phyloP scores from a whole-genome alignment of 306 rosid genomes.

The Arachis hypogaea region DNA sequence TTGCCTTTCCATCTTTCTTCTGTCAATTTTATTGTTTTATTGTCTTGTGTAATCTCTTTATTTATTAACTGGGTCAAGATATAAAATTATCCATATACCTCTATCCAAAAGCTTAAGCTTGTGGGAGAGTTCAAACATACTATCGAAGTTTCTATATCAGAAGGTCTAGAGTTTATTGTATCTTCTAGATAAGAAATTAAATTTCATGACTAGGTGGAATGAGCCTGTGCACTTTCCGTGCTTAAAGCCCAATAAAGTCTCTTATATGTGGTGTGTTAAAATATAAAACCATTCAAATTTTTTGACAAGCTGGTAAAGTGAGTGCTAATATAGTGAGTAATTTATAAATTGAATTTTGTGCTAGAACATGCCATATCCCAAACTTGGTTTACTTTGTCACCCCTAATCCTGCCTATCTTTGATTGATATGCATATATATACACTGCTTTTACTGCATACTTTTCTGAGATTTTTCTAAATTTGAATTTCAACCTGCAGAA shows the following conservation, averaged over 20 bases:
- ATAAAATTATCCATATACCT: too few relatives aligned
- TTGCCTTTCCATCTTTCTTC: slow-evolving; percentile 42
- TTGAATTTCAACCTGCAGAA: slow-evolving; percentile 56
- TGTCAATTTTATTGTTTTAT: slow-evolving; percentile 19
- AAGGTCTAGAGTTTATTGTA: too few relatives aligned
- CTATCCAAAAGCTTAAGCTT: too few relatives aligned
- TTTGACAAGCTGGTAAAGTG: slow-evolving; percentile 3
- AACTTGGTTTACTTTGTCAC: slow-evolving; percentile 1
- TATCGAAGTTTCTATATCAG: too few relatives aligned
- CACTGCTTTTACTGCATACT: slow-evolving; percentile 4
- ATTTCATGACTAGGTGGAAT: too few relatives aligned
- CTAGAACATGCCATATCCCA: slow-evolving; percentile 24
- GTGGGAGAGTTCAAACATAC: too few relatives aligned
- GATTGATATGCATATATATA: neutral
- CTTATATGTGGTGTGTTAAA: too few relatives aligned
- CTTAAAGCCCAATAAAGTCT: too few relatives aligned
- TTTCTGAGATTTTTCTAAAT: slow-evolving; percentile 22
- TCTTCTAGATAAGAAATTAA: too few relatives aligned
- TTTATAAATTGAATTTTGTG: slow-evolving; percentile 1
- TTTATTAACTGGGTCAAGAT: too few relatives aligned
- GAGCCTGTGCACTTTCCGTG: too few relatives aligned
- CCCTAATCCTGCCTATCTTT: slow-evolving; percentile 22
- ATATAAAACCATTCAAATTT: too few relatives aligned
- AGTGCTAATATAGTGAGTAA: slow-evolving; percentile 10
- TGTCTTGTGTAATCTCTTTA: neutral